Percentiles rank a stretch among this genome's conserved stretches.
Evolutionary conservation across 2,329 filamentous ascomycete genomes (phyloP).

Genomic region (Ophiosphaerella herpotricha): DNA sequence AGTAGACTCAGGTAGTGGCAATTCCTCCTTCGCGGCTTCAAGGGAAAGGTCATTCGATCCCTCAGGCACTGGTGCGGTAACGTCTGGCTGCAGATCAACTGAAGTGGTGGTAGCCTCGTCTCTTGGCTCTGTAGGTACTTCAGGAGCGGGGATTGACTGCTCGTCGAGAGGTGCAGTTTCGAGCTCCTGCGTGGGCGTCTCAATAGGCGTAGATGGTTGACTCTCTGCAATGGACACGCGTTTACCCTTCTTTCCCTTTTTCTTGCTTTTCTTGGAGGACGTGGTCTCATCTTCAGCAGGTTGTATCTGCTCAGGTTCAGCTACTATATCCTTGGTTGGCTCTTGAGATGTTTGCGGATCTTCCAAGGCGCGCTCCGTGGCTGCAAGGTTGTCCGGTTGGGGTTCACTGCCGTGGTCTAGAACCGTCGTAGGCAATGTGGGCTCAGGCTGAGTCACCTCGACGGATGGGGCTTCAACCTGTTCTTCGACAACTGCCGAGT

Average conservation of each 20-base stretch:
- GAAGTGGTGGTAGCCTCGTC: not conserved
- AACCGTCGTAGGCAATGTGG: not conserved
- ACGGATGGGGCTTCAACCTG: conserved; percentile 6
- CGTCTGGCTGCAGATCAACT: not conserved
- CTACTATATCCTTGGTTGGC: not conserved
- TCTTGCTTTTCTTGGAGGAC: conserved; percentile 25
- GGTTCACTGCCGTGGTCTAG: not conserved
- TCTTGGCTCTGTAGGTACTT: not conserved
- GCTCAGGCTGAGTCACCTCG: conserved; percentile 1
- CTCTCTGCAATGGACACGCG: conserved; percentile 12
- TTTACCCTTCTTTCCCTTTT: conserved; percentile 27
- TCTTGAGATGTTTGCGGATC: not conserved
- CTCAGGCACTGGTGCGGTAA: not conserved
- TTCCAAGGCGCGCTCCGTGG: not conserved
- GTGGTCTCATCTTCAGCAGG: conserved; percentile 5
- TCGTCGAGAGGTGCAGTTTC: conserved; percentile 2
- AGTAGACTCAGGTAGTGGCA: not conserved
- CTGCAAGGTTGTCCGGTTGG: not conserved
- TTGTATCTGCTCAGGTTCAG: conserved; percentile 4
- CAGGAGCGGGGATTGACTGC: not conserved
- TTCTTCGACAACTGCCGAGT: not conserved
- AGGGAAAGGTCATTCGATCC: not conserved
- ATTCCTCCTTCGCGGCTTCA: not conserved
- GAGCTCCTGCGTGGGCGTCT: conserved; percentile 5
- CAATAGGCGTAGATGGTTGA: conserved; percentile 8